phyloP scores from a whole-genome alignment of 2,329 filamentous ascomycete genomes.

The Ophiostoma tasmaniense region DNA sequence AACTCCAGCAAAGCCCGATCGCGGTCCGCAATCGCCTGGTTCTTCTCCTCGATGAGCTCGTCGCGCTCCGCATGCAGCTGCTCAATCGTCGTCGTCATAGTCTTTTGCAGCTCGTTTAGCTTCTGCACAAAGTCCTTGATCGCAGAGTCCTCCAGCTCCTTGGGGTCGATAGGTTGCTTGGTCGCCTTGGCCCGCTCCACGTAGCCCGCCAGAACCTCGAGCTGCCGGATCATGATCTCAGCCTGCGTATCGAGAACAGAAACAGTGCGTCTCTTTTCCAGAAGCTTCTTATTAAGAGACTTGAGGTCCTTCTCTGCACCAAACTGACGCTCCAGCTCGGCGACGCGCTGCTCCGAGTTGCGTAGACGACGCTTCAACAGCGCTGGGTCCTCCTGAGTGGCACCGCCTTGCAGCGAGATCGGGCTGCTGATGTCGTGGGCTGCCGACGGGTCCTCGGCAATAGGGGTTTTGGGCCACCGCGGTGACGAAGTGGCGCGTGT shows the following conservation, averaged over 20 bases:
- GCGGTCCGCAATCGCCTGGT: constrained; percentile 71
- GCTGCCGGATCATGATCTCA: constrained; percentile 87
- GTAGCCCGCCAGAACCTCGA: constrained; percentile 82
- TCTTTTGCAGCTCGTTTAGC: constrained; percentile 52
- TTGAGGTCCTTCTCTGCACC: constrained; percentile 56
- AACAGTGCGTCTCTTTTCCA: constrained; percentile 92
- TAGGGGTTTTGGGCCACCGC: constrained; percentile 62
- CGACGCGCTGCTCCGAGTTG: constrained; percentile 73
- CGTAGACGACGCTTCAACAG: constrained; percentile 67
- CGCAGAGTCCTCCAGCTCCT: constrained; percentile 76
- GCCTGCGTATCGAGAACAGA: constrained; percentile 89
- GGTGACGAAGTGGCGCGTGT: constrained; percentile 55
- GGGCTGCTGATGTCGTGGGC: constrained; percentile 64
- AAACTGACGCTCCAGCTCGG: constrained; percentile 78
- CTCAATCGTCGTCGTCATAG: constrained; percentile 50
- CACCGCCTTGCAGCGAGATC: constrained; percentile 49
- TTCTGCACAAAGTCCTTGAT: constrained; percentile 85
- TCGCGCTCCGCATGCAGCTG: constrained; percentile 64
- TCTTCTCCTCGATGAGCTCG: constrained; percentile 75
- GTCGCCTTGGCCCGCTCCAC: constrained; percentile 78
- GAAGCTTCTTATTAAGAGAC: constrained; percentile 75
- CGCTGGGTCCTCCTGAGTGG: constrained; percentile 50
- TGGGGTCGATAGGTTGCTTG: constrained; percentile 69
- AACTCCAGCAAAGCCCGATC: constrained; percentile 93
- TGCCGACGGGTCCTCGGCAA: constrained; percentile 44